phyloP scores from a whole-genome alignment of 1,284 basidiomycete genomes.

The Taiwanofungus camphoratus region DNA sequence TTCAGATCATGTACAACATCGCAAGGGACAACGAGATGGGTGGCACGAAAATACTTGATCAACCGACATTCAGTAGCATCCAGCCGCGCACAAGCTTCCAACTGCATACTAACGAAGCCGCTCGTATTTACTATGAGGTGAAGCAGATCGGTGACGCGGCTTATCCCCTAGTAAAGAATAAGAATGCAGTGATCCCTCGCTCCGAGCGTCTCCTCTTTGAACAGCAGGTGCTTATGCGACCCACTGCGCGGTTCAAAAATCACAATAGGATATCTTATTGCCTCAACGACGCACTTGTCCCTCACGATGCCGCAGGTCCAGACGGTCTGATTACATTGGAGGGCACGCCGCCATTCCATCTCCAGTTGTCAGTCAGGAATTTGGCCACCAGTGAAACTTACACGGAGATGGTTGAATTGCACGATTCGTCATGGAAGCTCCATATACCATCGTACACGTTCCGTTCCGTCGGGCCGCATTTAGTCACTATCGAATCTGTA shows the following conservation, averaged over 20 bases:
- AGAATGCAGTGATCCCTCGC: constrained; percentile 54
- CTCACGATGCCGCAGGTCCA: constrained; percentile 42
- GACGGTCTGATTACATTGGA: constrained; percentile 63
- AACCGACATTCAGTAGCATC: constrained; percentile 82
- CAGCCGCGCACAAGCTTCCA: constrained; percentile 80
- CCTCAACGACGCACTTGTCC: constrained; percentile 60
- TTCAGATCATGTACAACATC: constrained; percentile 81
- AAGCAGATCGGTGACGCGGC: constrained; percentile 82
- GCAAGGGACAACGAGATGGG: constrained; percentile 57
- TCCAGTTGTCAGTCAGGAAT: constrained; percentile 74
- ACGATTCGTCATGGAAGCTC: constrained; percentile 68
- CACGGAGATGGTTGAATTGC: constrained; percentile 52
- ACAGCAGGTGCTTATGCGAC: constrained; percentile 76
- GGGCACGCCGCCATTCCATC: constrained; percentile 85
- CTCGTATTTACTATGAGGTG: constrained; percentile 85
- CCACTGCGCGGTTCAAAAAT: constrained; percentile 71
- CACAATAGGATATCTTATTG: constrained; percentile 70
- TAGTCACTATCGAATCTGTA: constrained; percentile 71
- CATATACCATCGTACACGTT: constrained; percentile 71
- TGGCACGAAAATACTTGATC: constrained; percentile 57
- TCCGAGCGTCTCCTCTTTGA: constrained; percentile 68
- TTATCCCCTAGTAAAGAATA: constrained; percentile 72
- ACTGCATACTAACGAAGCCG: constrained; percentile 73
- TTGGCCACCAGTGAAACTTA: constrained; percentile 62
- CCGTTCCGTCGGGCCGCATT: constrained; percentile 74